Percentiles rank a stretch among this genome's conserved stretches.
These are phyloP conservation scores for Exophiala mesophila DNA, from an alignment of 2,329 filamentous ascomycete genomes.

Conservation along the genomic window DNA sequence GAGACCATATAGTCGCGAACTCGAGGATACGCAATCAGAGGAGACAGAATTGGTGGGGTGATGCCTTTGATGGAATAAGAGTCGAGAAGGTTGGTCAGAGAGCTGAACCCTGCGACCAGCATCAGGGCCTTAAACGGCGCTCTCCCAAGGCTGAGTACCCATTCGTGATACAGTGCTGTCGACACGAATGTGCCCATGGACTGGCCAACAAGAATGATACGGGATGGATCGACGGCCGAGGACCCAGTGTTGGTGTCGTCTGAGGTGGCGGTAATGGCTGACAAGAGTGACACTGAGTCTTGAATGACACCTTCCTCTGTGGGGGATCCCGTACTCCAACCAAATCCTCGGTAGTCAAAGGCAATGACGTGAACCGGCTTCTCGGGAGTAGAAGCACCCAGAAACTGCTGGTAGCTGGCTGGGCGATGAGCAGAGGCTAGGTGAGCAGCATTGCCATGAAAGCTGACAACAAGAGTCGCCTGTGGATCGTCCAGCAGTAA, in stretches of 20 bases:
- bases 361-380: slow-evolving; percentile 70
- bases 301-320: slow-evolving; percentile 75
- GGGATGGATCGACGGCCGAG: slow-evolving; percentile 56
- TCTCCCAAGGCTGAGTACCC: slow-evolving; percentile 47
- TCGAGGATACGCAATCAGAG: slow-evolving; percentile 62
- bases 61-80: slow-evolving; percentile 75
- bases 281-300: slow-evolving; percentile 68
- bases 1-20: slow-evolving; percentile 57
- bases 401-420: slow-evolving; percentile 69
- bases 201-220: slow-evolving; percentile 78
- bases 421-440: slow-evolving; percentile 74
- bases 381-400: slow-evolving; percentile 61
- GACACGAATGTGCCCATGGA: slow-evolving; percentile 84
- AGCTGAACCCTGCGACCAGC: slow-evolving; percentile 74
- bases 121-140: slow-evolving; percentile 74
- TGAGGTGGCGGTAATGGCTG: slow-evolving; percentile 50
- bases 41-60: slow-evolving; percentile 69
- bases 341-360: slow-evolving; percentile 68
- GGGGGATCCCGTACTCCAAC: slow-evolving; percentile 63
- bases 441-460: slow-evolving; percentile 71
- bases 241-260: slow-evolving; percentile 32
- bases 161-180: slow-evolving; percentile 54
- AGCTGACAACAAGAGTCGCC: slow-evolving; percentile 52
- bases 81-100: slow-evolving; percentile 65
- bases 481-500: slow-evolving; percentile 48